phyloP scores from a whole-genome alignment of 2,329 filamentous ascomycete genomes.

The Fonsecaea erecta region DNA sequence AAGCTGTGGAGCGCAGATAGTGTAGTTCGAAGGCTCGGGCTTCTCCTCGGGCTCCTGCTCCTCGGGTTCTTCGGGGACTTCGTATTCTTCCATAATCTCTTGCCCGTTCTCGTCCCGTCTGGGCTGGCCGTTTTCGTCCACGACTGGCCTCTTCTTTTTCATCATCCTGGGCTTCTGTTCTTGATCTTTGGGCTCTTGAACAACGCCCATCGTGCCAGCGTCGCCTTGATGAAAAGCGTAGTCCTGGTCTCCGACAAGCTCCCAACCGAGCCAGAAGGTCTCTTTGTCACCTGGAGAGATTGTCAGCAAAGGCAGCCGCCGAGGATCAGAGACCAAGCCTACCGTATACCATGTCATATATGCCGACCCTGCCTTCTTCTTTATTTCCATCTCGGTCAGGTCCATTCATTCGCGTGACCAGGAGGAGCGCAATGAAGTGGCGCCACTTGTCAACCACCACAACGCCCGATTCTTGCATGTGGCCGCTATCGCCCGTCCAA shows the following conservation, averaged over 20 bases:
- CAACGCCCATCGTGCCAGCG: constrained; percentile 37
- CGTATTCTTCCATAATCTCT: constrained; percentile 20
- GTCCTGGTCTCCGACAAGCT: constrained; percentile 50
- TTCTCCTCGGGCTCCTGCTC: constrained; percentile 16
- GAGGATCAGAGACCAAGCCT: constrained; percentile 25
- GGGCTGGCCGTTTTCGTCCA: constrained; percentile 34
- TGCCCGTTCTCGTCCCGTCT: constrained; percentile 21
- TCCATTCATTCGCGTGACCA: constrained; percentile 45
- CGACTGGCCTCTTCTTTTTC: constrained; percentile 15
- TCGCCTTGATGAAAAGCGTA: constrained; percentile 53
- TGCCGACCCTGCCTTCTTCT: constrained; percentile 46
- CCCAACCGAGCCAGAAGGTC: constrained; percentile 57
- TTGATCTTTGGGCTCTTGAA: constrained; percentile 21
- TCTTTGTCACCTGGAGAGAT: constrained; percentile 52
- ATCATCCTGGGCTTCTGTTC: constrained; percentile 5
- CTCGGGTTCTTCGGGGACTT: constrained; percentile 10
- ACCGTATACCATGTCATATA: constrained; percentile 56
- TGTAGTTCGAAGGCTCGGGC: constrained; percentile 38
- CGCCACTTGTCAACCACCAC: constrained; percentile 54
- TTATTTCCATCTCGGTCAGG: constrained; percentile 51
- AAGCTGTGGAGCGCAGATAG: constrained; percentile 53
- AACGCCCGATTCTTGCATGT: constrained; percentile 53
- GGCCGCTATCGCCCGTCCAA: constrained; percentile 37
- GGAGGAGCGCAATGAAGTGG: constrained; percentile 51
- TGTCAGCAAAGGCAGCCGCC: constrained; percentile 2